Evolutionary conservation across 2,329 filamentous ascomycete species (phyloP).

Genomic region (Cercospora sojina): DNA sequence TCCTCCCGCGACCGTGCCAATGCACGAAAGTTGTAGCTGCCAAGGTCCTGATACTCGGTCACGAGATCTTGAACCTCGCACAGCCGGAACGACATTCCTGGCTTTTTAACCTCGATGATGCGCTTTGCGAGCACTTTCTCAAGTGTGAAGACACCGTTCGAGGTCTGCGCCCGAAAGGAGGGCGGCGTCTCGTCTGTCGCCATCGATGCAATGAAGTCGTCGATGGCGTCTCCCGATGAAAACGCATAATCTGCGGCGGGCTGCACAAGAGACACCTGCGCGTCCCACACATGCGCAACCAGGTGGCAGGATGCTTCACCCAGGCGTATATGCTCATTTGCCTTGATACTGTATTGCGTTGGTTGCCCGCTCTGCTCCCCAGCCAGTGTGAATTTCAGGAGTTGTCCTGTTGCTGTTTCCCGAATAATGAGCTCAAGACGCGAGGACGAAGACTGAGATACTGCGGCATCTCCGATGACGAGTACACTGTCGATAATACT

Average conservation of each 20-base stretch:
- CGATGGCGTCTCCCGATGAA: constrained; percentile 9
- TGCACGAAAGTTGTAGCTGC: constrained; percentile 19
- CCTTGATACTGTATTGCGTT: constrained; percentile 14
- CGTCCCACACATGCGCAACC: constrained; percentile 25
- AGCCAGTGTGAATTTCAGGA: constrained; percentile 15
- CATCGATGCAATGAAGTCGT: constrained; percentile 25
- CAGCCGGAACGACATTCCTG: constrained; percentile 14
- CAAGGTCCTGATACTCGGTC: constrained; percentile 5
- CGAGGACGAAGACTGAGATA: not conserved
- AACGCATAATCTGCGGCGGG: constrained; percentile 8
- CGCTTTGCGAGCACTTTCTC: constrained; percentile 21
- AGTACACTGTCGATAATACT: not conserved
- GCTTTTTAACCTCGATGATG: constrained; percentile 7
- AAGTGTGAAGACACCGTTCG: constrained; percentile 7
- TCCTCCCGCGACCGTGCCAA: constrained; percentile 13
- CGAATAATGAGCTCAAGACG: constrained; percentile 15
- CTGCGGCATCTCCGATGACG: not conserved
- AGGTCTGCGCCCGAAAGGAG: constrained; percentile 18
- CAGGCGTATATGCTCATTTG: constrained; percentile 9
- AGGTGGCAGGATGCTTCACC: constrained; percentile 21
- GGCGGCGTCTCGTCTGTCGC: constrained; percentile 14
- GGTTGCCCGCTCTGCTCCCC: constrained; percentile 1
- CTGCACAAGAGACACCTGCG: constrained; percentile 17
- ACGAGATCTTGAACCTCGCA: constrained; percentile 20
- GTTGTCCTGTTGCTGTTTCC: constrained; percentile 11